Conservation (phyloP, 2,329 filamentous ascomycete genomes). For the Colletotrichum endophyticum region DNA sequence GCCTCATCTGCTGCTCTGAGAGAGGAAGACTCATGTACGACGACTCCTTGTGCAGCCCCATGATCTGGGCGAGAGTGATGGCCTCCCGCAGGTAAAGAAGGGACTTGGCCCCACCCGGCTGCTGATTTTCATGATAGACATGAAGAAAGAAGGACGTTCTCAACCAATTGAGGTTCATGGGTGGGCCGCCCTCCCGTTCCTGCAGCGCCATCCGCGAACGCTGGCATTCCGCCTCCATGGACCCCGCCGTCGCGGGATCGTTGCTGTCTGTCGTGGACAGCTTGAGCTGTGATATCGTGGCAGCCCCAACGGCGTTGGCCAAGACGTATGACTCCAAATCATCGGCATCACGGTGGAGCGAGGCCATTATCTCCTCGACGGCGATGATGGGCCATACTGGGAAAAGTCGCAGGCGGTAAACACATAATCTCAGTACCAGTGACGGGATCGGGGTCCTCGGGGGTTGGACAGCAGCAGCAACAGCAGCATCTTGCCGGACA, state of each 20-base stretch:
- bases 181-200: constrained; percentile 29
- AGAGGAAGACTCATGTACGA: constrained; percentile 39
- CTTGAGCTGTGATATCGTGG: constrained; percentile 53
- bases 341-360: constrained; percentile 35
- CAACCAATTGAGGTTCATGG: constrained; percentile 43
- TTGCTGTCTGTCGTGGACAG: constrained; percentile 37
- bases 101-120: constrained; percentile 49
- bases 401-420: constrained; percentile 54
- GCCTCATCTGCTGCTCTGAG: constrained; percentile 47
- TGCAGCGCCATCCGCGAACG: constrained; percentile 25
- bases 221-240: constrained; percentile 40
- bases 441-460: constrained; percentile 18
- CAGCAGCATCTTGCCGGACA: neutral
- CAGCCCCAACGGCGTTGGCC: constrained; percentile 50
- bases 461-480: neutral
- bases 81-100: constrained; percentile 54
- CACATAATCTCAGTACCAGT: constrained; percentile 36
- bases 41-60: constrained; percentile 49
- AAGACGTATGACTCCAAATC: constrained; percentile 42
- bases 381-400: constrained; percentile 58
- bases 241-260: constrained; percentile 33
- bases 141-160: constrained; percentile 57
- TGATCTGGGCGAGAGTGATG: constrained; percentile 55
- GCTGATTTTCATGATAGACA: constrained; percentile 55
- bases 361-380: constrained; percentile 44